These are phyloP conservation scores for Penicillium sp. DNA, from an alignment of 2,329 filamentous ascomycete species.

Conservation along the genomic window DNA sequence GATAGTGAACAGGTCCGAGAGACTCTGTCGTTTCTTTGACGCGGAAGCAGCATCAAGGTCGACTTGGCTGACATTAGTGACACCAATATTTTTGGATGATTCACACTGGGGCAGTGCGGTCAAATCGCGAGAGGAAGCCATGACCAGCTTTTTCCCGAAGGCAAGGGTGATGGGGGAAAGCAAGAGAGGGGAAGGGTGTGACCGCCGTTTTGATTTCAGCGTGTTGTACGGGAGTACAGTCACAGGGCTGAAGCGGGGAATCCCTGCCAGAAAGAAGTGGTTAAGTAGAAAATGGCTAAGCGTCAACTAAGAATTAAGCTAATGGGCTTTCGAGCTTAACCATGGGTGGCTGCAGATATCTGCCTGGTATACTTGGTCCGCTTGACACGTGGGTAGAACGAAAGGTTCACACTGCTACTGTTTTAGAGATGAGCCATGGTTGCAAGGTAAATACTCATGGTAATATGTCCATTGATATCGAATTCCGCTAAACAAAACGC, in stretches of 20 bases:
- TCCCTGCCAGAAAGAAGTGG: neutral
- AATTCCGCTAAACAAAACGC: constrained; percentile 5
- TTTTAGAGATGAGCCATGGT: neutral
- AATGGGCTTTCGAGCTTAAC: neutral
- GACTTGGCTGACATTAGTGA: neutral
- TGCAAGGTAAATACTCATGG: neutral
- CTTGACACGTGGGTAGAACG: neutral
- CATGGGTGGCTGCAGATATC: neutral
- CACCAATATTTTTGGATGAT: neutral
- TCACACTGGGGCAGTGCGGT: neutral
- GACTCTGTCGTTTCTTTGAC: constrained; percentile 23
- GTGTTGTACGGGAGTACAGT: neutral
- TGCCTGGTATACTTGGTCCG: neutral
- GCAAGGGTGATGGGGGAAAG: neutral
- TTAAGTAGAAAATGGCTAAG: neutral
- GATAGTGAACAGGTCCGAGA: constrained; percentile 32
- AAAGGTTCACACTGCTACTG: neutral
- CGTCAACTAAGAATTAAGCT: neutral
- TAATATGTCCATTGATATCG: neutral
- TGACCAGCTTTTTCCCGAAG: neutral
- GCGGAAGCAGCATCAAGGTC: constrained; percentile 3
- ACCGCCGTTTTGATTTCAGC: neutral
- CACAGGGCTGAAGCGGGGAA: neutral
- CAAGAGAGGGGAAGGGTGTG: neutral
- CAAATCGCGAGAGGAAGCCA: neutral